phyloP scores from a whole-genome alignment of 1,284 basidiomycete genomes.

The Malassezia cuniculi region DNA sequence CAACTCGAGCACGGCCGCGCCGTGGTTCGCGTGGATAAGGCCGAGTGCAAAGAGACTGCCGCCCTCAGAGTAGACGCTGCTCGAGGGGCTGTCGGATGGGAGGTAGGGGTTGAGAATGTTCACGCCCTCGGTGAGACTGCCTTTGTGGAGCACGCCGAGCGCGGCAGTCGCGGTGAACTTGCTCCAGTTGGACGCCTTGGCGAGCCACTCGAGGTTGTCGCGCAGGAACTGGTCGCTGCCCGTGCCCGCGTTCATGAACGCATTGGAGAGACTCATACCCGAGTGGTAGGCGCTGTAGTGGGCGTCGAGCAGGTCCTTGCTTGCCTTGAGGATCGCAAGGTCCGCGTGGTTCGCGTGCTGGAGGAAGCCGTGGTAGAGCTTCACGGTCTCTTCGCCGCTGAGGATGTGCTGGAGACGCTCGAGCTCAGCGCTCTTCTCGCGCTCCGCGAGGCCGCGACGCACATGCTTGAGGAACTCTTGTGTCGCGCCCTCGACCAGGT shows the following conservation, averaged over 20 bases:
- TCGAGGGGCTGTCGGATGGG: constrained; percentile 36
- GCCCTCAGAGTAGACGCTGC: constrained; percentile 42
- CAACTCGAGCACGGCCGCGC: constrained; percentile 39
- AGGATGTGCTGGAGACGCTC: constrained; percentile 31
- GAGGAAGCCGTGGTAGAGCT: constrained; percentile 43
- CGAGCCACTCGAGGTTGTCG: constrained; percentile 45
- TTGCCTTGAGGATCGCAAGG: constrained; percentile 37
- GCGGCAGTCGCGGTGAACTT: constrained; percentile 45
- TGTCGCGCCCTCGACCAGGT: constrained; percentile 44
- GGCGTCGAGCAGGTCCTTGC: constrained; percentile 42
- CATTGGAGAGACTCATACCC: constrained; percentile 43
- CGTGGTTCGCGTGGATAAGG: constrained; percentile 44
- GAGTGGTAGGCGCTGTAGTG: constrained; percentile 44
- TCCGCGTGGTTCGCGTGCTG: constrained; percentile 41
- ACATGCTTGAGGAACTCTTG: constrained; percentile 44
- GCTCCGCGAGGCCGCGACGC: constrained; percentile 19
- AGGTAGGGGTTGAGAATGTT: constrained; percentile 41
- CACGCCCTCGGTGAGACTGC: constrained; percentile 41
- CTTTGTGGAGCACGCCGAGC: constrained; percentile 43
- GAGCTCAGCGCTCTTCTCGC: constrained; percentile 13
- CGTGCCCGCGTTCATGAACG: constrained; percentile 44
- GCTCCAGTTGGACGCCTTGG: constrained; percentile 45
- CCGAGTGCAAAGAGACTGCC: constrained; percentile 43
- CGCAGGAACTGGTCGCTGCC: constrained; percentile 44
- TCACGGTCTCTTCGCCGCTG: constrained; percentile 41